Evolutionary conservation across 257 asterid genomes (phyloP), one percentile per base, ranked within the genome.

Genomic region (Gynochthodes officinalis): DNA sequence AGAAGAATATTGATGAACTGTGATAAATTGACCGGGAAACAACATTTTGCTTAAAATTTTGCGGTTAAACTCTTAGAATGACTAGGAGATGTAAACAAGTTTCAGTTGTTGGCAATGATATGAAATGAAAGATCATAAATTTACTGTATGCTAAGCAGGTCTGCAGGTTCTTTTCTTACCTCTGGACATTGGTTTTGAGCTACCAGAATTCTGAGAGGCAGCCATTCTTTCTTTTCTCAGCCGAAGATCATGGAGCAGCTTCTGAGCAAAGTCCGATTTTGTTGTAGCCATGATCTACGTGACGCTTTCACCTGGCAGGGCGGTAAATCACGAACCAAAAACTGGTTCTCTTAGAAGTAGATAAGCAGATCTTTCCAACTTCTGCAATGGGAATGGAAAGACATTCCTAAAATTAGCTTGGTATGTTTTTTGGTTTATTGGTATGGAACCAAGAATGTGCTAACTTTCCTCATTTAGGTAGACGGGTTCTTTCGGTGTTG

Each of bases 221-320:
- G 88, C 82, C 84, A 93, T 81, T 75, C 80, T 73, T 75, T 90
- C 96, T 83, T 93, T 90, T 39, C 97, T 71, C 60, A 64, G 65
- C 30, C 92, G 91, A 50, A 93, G 97, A 84, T 93, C 98, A 9
- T 76, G 69, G 60, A 93, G 92, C 83, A 93, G 82, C 78, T 93
- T 93, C 91, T 93, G 96, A 0, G 97, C 97, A 55, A 93, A 88
- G 78, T 90, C 97, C 4, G 96, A 79, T 64, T 84, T 90, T 5
- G 84, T 90, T 5, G 84, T 32, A 1, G 92, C 75, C 96, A 92
- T 91, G 71, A 33, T 77, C 75, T 55, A 54, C 35, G 33, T 61
- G 44, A 18, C 18, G 48, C 37, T 37, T 33, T 4, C 27, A 28
- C 48, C 52, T 10, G 27, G 9, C 21, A 48, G 39, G 44, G 16